phyloP scores from a whole-genome alignment of 805 yeast species.

The Ogataea ganodermae region DNA sequence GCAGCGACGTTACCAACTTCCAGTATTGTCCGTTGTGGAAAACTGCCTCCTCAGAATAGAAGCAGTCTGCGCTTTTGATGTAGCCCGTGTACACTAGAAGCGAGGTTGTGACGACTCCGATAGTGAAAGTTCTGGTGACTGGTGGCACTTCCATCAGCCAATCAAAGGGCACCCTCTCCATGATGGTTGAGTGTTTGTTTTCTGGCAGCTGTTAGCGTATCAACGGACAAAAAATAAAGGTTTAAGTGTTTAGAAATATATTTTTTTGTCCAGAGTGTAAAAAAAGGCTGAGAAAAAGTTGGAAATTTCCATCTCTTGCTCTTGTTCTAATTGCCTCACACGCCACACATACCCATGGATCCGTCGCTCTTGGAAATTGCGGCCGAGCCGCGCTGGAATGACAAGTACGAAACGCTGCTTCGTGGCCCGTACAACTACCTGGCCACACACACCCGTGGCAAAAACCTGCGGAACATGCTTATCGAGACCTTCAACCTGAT shows the following conservation, averaged over 20 bases:
- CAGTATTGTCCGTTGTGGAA: constrained; percentile 41
- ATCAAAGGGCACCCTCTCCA: constrained; percentile 42
- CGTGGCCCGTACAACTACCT: constrained; percentile 54
- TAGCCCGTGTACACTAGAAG: constrained; percentile 37
- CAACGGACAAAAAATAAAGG: neutral
- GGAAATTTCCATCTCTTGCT: too few relatives aligned
- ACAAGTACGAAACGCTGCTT: constrained; percentile 32
- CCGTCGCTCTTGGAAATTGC: constrained; percentile 1
- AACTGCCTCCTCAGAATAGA: constrained; percentile 40
- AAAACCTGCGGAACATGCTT: constrained; percentile 51
- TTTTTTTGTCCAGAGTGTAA: too few relatives aligned
- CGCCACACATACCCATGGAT: constrained; percentile 8
- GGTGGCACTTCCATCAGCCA: constrained; percentile 47
- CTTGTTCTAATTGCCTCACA: too few relatives aligned
- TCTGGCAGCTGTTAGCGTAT: neutral
- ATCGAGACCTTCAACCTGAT: constrained; percentile 57
- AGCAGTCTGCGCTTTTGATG: constrained; percentile 34
- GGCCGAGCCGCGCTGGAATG: constrained; percentile 19
- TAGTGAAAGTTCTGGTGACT: constrained; percentile 43
- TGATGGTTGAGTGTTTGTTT: constrained; percentile 8
- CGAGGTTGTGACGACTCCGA: constrained; percentile 36
- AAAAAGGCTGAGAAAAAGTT: too few relatives aligned
- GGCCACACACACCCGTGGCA: constrained; percentile 50
- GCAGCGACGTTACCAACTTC: constrained; percentile 40
- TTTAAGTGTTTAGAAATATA: neutral